These are phyloP conservation scores for Marasmius oreades DNA, from an alignment of 1,284 basidiomycete genomes.

Conservation along the genomic window DNA sequence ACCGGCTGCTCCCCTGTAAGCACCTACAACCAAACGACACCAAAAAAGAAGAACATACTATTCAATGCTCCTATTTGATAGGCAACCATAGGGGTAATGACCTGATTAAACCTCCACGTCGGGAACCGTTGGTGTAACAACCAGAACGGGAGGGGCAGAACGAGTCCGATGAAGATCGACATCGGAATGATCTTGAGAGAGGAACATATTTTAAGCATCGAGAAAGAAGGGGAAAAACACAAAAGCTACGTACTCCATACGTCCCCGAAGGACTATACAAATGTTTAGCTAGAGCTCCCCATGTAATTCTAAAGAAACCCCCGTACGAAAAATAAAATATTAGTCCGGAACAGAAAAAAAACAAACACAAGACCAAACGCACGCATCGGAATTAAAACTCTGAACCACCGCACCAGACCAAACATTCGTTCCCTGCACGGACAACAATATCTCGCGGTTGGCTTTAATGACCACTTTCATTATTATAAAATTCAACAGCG, in stretches of 20 bases:
- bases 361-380: background rate
- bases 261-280: slow-evolving; percentile 46
- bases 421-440: slow-evolving; percentile 51
- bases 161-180: slow-evolving; percentile 48
- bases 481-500: slow-evolving; percentile 41
- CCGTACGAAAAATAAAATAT: too few species aligned
- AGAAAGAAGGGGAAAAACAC: background rate
- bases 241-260: slow-evolving; percentile 40
- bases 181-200: slow-evolving; percentile 44
- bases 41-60: slow-evolving; percentile 1
- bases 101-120: slow-evolving; percentile 39
- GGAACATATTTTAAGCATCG: slow-evolving; percentile 11
- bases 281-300: slow-evolving; percentile 54
- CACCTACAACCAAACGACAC: background rate
- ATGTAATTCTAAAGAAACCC: slow-evolving; percentile 34
- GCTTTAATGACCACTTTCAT: slow-evolving; percentile 54
- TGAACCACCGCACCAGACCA: slow-evolving; percentile 57
- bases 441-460: slow-evolving; percentile 49
- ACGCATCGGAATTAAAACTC: slow-evolving; percentile 37
- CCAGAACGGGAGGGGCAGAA: slow-evolving; percentile 54
- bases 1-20: slow-evolving; percentile 26
- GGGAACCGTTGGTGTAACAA: slow-evolving; percentile 46
- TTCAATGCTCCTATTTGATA: slow-evolving; percentile 22
- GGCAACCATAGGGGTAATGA: slow-evolving; percentile 47
- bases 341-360: background rate